phyloP scores from a whole-genome alignment of 2,329 filamentous ascomycete genomes.

The Fusarium verticillioides region DNA sequence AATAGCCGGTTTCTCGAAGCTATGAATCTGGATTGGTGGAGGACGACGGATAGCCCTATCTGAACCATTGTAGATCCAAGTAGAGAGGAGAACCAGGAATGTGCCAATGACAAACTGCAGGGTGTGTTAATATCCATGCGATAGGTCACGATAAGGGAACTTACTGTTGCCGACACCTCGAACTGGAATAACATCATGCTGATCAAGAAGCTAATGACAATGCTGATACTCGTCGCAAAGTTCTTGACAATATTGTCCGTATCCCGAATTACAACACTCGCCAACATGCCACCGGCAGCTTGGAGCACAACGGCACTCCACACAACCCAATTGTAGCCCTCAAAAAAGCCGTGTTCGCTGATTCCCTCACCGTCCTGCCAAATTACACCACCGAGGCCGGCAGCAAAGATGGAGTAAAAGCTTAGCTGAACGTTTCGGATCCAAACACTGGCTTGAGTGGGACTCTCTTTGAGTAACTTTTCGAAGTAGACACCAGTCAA shows the following conservation, averaged over 20 bases:
- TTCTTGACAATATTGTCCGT: slow-evolving; percentile 86
- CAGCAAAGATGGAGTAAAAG: slow-evolving; percentile 92
- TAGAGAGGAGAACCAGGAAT: slow-evolving; percentile 79
- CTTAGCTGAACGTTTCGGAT: slow-evolving; percentile 94
- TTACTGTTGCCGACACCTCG: slow-evolving; percentile 75
- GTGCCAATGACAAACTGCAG: slow-evolving; percentile 84
- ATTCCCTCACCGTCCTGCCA: slow-evolving; percentile 90
- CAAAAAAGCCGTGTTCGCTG: slow-evolving; percentile 87
- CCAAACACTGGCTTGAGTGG: slow-evolving; percentile 82
- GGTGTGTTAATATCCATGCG: not conserved
- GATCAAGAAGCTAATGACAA: slow-evolving; percentile 85
- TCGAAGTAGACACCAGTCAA: slow-evolving; percentile 89
- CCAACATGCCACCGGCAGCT: slow-evolving; percentile 84
- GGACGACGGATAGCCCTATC: slow-evolving; percentile 68
- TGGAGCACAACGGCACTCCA: slow-evolving; percentile 88
- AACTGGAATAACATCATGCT: slow-evolving; percentile 90
- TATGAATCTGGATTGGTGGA: slow-evolving; percentile 74
- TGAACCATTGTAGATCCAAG: slow-evolving; percentile 83
- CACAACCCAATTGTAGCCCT: slow-evolving; percentile 92
- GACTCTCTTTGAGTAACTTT: slow-evolving; percentile 90
- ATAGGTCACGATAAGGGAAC: slow-evolving; percentile 47
- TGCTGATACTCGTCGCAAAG: slow-evolving; percentile 91
- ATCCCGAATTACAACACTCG: slow-evolving; percentile 55
- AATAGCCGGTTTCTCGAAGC: slow-evolving; percentile 79
- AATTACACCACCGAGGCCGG: slow-evolving; percentile 85